These are phyloP conservation scores for Gynostemma pentaphyllum DNA, from an alignment of 306 rosid species.

Conservation along the genomic window DNA sequence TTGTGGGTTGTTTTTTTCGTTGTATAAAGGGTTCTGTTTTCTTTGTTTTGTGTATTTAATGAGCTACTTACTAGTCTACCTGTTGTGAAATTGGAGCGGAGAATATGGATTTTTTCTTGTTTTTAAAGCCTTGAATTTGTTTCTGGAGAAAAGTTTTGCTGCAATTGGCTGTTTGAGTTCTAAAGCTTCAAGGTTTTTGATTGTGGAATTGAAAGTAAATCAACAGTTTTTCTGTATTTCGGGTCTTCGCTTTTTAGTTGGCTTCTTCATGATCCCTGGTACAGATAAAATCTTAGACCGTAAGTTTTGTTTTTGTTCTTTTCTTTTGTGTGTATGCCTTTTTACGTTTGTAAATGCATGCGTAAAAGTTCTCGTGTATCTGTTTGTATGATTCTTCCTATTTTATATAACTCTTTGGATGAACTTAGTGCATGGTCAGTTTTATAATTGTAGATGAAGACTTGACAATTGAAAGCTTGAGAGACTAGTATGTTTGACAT, in stretches of 20 bases:
- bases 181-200: not conserved
- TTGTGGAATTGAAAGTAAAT: not conserved
- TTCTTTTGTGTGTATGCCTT: not conserved
- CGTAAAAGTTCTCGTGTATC: not conserved
- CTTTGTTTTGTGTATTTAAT: constrained; percentile 5
- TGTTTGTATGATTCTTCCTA: not conserved
- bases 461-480: no score
- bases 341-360: constrained; percentile 1
- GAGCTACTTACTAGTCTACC: not conserved
- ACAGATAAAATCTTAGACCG: not conserved
- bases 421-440: not conserved
- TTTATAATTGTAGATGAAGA: not conserved
- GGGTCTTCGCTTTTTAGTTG: not conserved
- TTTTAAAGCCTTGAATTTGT: not conserved
- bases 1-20: not conserved
- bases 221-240: not conserved
- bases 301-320: no score
- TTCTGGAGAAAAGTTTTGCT: constrained; percentile 1
- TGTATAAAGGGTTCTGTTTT: constrained; percentile 4
- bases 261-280: not conserved
- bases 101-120: not conserved
- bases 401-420: not conserved
- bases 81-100: not conserved
- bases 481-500: no score
- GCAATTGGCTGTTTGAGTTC: not conserved